Evolutionary conservation across 495 filamentous ascomycete genomes (phyloP).

Genomic region (Aspergillus sparsus): DNA sequence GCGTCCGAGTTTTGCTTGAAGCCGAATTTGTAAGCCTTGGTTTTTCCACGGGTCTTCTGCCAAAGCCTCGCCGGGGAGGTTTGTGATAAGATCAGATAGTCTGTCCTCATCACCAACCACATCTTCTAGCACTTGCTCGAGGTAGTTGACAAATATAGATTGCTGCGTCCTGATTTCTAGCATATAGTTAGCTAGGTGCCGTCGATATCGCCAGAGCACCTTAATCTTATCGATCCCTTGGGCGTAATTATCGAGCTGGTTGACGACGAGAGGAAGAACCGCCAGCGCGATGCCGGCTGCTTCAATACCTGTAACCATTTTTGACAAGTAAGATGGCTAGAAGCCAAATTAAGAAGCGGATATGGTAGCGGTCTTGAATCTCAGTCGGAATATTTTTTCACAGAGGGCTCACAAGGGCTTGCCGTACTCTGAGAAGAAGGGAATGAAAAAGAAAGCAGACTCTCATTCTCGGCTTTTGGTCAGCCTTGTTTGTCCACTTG

Average conservation of each 20-base stretch:
- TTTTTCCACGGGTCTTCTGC: constrained; percentile 13
- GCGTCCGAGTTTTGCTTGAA: constrained; percentile 17
- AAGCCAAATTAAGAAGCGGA: too few relatives aligned
- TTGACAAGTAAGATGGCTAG: background rate
- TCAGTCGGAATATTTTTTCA: too few relatives aligned
- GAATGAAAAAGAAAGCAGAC: background rate
- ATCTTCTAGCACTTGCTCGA: constrained; percentile 29
- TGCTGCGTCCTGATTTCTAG: constrained; percentile 23
- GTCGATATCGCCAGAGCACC: constrained; percentile 23
- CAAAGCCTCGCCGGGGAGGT: constrained; percentile 7
- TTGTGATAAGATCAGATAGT: constrained; percentile 14
- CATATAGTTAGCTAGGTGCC: constrained; percentile 22
- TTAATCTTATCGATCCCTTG: constrained; percentile 30
- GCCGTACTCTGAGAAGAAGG: background rate
- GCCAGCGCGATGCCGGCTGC: constrained; percentile 29
- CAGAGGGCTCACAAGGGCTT: too few relatives aligned
- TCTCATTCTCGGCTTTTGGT: background rate
- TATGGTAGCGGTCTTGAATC: too few relatives aligned
- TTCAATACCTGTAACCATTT: constrained; percentile 31
- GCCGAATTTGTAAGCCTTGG: constrained; percentile 11
- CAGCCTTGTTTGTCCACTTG: background rate
- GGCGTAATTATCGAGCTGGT: constrained; percentile 30
- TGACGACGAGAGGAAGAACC: constrained; percentile 29
- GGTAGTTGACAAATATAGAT: constrained; percentile 25
- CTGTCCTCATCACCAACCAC: constrained; percentile 24